Evolutionary conservation across 257 asterid species (phyloP).

Genomic region (Primulina eburnea): DNA sequence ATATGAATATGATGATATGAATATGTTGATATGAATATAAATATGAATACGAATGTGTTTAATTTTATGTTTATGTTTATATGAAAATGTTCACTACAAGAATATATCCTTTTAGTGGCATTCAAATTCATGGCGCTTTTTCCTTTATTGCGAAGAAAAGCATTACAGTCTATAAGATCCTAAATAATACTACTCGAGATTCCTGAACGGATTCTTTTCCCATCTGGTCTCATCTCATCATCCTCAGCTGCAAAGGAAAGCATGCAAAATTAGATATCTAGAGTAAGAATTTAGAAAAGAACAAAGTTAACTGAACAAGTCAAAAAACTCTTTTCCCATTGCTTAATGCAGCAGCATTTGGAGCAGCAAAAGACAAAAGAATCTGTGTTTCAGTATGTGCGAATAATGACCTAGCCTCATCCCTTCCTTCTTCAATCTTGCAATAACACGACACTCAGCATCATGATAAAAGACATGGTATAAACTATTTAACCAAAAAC

Average conservation of each 20-base stretch:
- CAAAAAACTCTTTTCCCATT: conserved; percentile 92
- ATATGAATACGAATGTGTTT: no score
- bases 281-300: conserved; percentile 9
- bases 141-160: conserved; percentile 83
- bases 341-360: conserved; percentile 54
- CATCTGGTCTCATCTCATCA: conserved; percentile 65
- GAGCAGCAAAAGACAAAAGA: conserved; percentile 50
- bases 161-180: conserved; percentile 84
- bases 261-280: conserved; percentile 26
- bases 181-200: conserved; percentile 66
- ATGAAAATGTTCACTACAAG: no score
- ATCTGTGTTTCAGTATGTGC: conserved; percentile 85
- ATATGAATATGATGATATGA: no score
- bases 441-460: conserved; percentile 99
- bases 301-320: conserved; percentile 7
- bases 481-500: conserved; percentile 18
- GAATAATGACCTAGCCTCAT: conserved; percentile 79
- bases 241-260: conserved; percentile 63
- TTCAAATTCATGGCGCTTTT: conserved; percentile 62
- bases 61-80: no score
- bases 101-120: no score
- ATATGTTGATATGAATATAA: no score
- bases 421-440: conserved; percentile 96
- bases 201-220: conserved; percentile 78
- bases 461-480: conserved; percentile 65